phyloP scores from a whole-genome alignment of 805 yeast genomes.

The Pichia cephalocereana region DNA sequence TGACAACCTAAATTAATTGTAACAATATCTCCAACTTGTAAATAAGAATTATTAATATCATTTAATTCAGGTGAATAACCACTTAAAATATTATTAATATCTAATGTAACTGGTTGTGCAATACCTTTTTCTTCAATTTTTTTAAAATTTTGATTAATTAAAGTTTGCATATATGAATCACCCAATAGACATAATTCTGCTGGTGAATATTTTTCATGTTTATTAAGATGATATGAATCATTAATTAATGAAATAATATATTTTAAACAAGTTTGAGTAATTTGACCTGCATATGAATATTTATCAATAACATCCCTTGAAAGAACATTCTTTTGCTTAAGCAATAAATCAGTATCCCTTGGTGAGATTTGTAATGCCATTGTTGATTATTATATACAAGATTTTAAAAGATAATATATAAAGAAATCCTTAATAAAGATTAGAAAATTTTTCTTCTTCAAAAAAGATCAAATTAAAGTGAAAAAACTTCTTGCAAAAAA shows the following conservation, averaged over 20 bases:
- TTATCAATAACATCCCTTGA: slow-evolving; percentile 58
- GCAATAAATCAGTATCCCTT: slow-evolving; percentile 62
- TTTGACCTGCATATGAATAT: slow-evolving; percentile 83
- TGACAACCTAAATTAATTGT: slow-evolving; percentile 85
- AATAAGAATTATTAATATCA: slow-evolving; percentile 57
- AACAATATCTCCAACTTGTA: slow-evolving; percentile 74
- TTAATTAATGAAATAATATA: slow-evolving; percentile 61
- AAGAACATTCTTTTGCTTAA: slow-evolving; percentile 65
- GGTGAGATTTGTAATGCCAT: slow-evolving; percentile 74
- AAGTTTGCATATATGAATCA: slow-evolving; percentile 60
- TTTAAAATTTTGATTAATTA: slow-evolving; percentile 52
- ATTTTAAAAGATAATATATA: too few species aligned
- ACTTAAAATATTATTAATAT: slow-evolving; percentile 64
- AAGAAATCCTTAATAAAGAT: too few species aligned
- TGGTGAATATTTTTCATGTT: slow-evolving; percentile 38
- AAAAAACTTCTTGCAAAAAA: background rate
- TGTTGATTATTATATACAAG: too few species aligned
- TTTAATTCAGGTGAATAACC: slow-evolving; percentile 87
- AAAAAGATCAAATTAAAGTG: background rate
- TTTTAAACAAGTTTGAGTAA: slow-evolving; percentile 71
- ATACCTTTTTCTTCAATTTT: slow-evolving; percentile 82
- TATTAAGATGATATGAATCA: slow-evolving; percentile 58
- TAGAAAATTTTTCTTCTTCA: background rate
- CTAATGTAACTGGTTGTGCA: slow-evolving; percentile 84
- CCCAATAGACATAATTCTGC: slow-evolving; percentile 76